Percentiles rank a stretch among this genome's conserved stretches.
phyloP scores from a whole-genome alignment of 345 rosid species.

The Bruguiera sexangula region DNA sequence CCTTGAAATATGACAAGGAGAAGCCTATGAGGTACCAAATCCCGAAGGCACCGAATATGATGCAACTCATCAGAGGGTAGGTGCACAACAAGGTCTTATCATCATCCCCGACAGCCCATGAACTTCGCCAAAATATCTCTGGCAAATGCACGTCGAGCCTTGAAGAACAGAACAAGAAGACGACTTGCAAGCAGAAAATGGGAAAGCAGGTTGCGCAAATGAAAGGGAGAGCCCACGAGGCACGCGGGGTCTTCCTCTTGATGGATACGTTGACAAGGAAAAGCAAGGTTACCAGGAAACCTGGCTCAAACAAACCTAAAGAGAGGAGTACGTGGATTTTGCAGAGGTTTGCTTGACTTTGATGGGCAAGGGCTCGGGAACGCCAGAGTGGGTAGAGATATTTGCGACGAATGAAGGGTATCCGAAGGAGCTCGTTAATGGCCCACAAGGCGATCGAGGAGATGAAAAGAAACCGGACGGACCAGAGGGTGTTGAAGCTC shows the following conservation, averaged over 20 bases:
- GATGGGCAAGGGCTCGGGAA: constrained; percentile 16
- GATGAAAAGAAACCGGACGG: constrained; percentile 53
- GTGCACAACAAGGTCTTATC: constrained; percentile 34
- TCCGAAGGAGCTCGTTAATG: constrained; percentile 38
- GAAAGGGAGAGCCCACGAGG: constrained; percentile 34
- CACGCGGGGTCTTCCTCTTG: constrained; percentile 33
- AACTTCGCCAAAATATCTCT: constrained; percentile 24
- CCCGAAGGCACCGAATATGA: constrained; percentile 45
- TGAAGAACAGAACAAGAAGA: constrained; percentile 21
- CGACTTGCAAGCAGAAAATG: constrained; percentile 33
- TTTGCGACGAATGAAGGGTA: constrained; percentile 36
- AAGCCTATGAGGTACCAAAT: constrained; percentile 33
- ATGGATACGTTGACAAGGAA: constrained; percentile 56
- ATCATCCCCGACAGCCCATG: constrained; percentile 7
- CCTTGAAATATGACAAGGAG: constrained; percentile 44
- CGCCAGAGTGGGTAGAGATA: constrained; percentile 23
- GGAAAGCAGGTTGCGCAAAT: constrained; percentile 49
- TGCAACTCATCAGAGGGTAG: constrained; percentile 44
- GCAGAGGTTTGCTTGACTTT: constrained; percentile 31
- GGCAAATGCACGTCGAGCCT: constrained; percentile 17
- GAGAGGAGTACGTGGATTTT: constrained; percentile 46
- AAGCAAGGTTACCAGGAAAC: constrained; percentile 49
- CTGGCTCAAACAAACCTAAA: constrained; percentile 57
- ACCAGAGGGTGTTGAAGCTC: constrained; percentile 59
- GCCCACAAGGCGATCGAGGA: constrained; percentile 45